Evolutionary conservation across 1,284 basidiomycete genomes (phyloP).

Genomic region (Fistulinella staudtii): DNA sequence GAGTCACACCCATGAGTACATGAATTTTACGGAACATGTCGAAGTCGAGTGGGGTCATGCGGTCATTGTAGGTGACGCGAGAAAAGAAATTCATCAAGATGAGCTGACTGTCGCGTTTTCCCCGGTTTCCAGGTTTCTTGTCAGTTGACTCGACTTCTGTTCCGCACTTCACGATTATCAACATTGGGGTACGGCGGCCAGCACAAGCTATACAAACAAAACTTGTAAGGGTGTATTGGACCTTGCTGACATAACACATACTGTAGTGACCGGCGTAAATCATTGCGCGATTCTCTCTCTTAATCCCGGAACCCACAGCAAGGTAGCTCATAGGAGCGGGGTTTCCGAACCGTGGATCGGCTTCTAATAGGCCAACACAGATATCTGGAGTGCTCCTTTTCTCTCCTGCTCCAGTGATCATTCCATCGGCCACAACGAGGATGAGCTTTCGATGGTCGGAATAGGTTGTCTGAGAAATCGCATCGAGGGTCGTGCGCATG

Average conservation of each 20-base stretch:
- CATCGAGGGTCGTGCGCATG: constrained; percentile 87
- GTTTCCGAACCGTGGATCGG: constrained; percentile 94
- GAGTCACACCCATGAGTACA: constrained; percentile 96
- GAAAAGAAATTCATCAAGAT: constrained; percentile 99
- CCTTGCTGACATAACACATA: constrained; percentile 43
- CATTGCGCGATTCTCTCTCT: constrained; percentile 93
- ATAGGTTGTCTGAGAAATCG: constrained; percentile 87
- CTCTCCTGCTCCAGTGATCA: constrained; percentile 98
- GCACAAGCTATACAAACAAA: constrained; percentile 51
- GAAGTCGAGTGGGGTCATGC: constrained; percentile 96
- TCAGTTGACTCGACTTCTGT: constrained; percentile 81
- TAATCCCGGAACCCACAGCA: constrained; percentile 86
- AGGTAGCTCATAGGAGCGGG: constrained; percentile 94
- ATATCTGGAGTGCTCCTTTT: constrained; percentile 94
- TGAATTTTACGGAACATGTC: constrained; percentile 98
- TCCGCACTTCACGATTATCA: constrained; percentile 97
- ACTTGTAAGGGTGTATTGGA: not conserved
- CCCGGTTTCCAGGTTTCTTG: constrained; percentile 96
- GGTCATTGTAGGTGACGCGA: constrained; percentile 97
- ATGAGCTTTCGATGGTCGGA: constrained; percentile 90
- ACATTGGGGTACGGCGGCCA: constrained; percentile 90
- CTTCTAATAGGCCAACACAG: constrained; percentile 89
- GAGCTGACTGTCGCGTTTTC: constrained; percentile 98
- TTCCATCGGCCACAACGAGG: constrained; percentile 96
- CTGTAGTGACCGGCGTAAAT: constrained; percentile 99